Evolutionary conservation across 352 stramenopile species (phyloP).

Genomic region (Phytophthora aleatoria): DNA sequence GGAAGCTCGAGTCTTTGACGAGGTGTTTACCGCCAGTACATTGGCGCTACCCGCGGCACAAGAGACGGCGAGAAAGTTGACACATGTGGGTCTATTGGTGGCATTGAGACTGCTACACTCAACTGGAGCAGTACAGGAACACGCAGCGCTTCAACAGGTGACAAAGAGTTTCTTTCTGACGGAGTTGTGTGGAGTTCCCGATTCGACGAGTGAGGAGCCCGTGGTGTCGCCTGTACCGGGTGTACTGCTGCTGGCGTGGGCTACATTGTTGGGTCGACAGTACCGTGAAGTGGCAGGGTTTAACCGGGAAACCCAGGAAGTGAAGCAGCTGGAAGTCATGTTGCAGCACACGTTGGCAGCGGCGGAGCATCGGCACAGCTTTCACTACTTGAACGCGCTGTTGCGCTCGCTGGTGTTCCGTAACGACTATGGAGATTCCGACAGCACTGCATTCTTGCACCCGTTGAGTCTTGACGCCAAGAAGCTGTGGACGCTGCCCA

Average conservation of each 20-base stretch:
- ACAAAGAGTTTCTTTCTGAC: conserved; percentile 43
- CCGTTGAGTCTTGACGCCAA: conserved; percentile 30
- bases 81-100: conserved; percentile 44
- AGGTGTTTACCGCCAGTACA: conserved; percentile 37
- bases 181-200: conserved; percentile 15
- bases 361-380: conserved; percentile 50
- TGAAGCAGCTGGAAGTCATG: conserved; percentile 36
- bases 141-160: conserved; percentile 18
- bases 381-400: conserved; percentile 60
- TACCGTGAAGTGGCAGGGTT: conserved; percentile 27
- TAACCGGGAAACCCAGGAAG: conserved; percentile 18
- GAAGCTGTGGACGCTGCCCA: conserved; percentile 40
- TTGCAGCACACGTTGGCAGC: conserved; percentile 49
- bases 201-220: conserved; percentile 12
- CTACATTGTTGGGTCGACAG: conserved; percentile 52
- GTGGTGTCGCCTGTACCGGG: conserved; percentile 38
- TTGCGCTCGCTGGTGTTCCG: conserved; percentile 49
- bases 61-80: conserved; percentile 21
- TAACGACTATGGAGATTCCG: conserved; percentile 27
- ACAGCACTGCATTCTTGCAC: conserved; percentile 34
- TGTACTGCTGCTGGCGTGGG: conserved; percentile 61
- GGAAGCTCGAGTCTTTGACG: conserved; percentile 38
- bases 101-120: conserved; percentile 42
- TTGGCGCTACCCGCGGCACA: conserved; percentile 27
- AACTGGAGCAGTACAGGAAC: conserved; percentile 20